A percentile compares a stretch with the other conserved stretches of the same genome.
phyloP scores from a whole-genome alignment of 495 filamentous ascomycete genomes.

The Penicillium verhagenii region DNA sequence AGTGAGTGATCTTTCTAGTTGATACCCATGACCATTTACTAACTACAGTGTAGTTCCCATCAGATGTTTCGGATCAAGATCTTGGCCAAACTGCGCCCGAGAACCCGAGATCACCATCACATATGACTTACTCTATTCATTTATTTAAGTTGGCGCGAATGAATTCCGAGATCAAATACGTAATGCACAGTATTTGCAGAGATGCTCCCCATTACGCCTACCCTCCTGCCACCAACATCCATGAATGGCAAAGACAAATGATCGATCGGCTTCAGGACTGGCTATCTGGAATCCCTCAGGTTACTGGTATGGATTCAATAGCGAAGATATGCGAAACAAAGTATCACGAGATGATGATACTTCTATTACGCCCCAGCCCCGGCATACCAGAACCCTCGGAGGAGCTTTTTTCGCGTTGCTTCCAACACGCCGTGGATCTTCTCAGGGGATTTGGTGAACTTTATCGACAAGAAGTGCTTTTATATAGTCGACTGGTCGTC shows the following conservation, averaged over 20 bases:
- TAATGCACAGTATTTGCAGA: slow-evolving; percentile 44
- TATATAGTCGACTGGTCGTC: slow-evolving; percentile 41
- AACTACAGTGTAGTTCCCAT: slow-evolving; percentile 25
- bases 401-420: slow-evolving; percentile 32
- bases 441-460: slow-evolving; percentile 35
- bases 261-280: slow-evolving; percentile 32
- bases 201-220: slow-evolving; percentile 39
- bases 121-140: slow-evolving; percentile 44
- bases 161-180: slow-evolving; percentile 51
- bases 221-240: slow-evolving; percentile 38
- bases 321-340: slow-evolving; percentile 32
- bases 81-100: slow-evolving; percentile 11
- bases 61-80: slow-evolving; percentile 30
- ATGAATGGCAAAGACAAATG: slow-evolving; percentile 42
- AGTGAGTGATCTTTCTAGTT: slow-evolving; percentile 19
- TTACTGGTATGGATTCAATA: slow-evolving; percentile 16
- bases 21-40: not conserved
- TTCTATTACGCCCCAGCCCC: slow-evolving; percentile 43
- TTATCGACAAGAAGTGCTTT: slow-evolving; percentile 32
- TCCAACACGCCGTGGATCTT: slow-evolving; percentile 34
- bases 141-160: slow-evolving; percentile 41
- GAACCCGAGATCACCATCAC: slow-evolving; percentile 21
- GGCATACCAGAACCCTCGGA: slow-evolving; percentile 41
- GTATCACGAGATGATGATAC: slow-evolving; percentile 45
- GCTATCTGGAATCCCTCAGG: slow-evolving; percentile 28